Base-by-base conservation (phyloP, 176 grass and related monocot species). In the Melocanna baccifera region DNA sequence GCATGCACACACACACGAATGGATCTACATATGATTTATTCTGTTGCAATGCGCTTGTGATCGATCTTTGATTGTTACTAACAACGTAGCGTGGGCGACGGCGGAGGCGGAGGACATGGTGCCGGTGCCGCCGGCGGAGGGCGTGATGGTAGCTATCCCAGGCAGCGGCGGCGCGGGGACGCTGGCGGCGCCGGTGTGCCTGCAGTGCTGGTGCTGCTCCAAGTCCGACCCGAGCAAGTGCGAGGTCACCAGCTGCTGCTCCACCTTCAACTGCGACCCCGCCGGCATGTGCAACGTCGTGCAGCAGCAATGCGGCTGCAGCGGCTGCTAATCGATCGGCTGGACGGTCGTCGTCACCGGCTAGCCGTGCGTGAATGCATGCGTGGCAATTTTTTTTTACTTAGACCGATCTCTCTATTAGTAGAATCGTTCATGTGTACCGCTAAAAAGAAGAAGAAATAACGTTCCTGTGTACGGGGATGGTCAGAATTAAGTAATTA, bases 151-250 rank as follows among this genome's bases (percentile, higher is more conserved):
- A 37, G 18, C 25, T 9, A 39, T 70, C 20, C 0, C 52, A 45
- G 10, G 71, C 23, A 25, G 12, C 10, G 26, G 62, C 20, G 26
- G 15, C 3, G 25, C 18, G 25, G 45, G 13, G 71, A 71, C n/a
- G 9, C 4, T 13, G 65, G 26, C 41, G 65, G 52, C 50, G 28
- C 7, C 75, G 0, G 0, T 63, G 14, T 86, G 84, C 30, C 30
- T 86, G 55, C 22, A 71, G 67, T 80, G 84, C 43, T 42, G 7
- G 42, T 79, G 76, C 43, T 86, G 84, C 43, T 63, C 67, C 14
- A 86, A 0, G 75, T 19, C 67, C 10, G 41, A 2, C 67, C 67
- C 76, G 18, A 10, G 28, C 20, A 50, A 23, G 5, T 86, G 75
- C 66, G 0, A 40, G 20, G n/a, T 3, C 0, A 70, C 26, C 23